These are phyloP conservation scores for Solanum hybrid DNA, from an alignment of 305 asterid species.

Conservation along the genomic window DNA sequence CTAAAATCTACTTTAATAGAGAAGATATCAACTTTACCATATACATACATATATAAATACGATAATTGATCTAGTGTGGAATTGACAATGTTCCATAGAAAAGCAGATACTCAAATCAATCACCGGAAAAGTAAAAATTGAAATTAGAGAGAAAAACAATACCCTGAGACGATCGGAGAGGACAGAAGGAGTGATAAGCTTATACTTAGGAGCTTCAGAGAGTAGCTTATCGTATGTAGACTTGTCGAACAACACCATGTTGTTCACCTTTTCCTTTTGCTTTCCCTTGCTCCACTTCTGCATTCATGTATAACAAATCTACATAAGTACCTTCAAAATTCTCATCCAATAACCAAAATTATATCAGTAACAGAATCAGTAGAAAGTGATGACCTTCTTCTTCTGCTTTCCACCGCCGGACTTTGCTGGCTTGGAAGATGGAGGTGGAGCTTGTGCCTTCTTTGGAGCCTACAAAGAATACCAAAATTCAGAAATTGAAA, in stretches of 20 bases:
- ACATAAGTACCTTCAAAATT: background rate
- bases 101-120: background rate
- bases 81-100: background rate
- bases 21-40: background rate
- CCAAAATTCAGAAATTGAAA: background rate
- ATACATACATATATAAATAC: background rate
- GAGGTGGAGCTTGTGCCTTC: conserved; percentile 80
- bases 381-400: conserved; percentile 51
- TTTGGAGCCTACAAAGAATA: conserved; percentile 64
- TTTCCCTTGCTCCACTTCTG: conserved; percentile 26
- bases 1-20: background rate
- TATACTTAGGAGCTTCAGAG: conserved; percentile 68
- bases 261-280: conserved; percentile 28
- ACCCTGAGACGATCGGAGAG: conserved; percentile 88
- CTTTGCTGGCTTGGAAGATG: conserved; percentile 84
- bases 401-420: conserved; percentile 91
- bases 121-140: background rate
- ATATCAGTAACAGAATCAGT: background rate
- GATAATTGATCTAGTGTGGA: background rate
- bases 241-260: conserved; percentile 24
- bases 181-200: conserved; percentile 75
- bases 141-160: background rate
- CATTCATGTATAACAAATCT: background rate
- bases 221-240: conserved; percentile 34
- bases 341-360: background rate